Evolutionary conservation across 164 flowering plant species (phyloP).

Genomic region (Stephania yunnanensis): DNA sequence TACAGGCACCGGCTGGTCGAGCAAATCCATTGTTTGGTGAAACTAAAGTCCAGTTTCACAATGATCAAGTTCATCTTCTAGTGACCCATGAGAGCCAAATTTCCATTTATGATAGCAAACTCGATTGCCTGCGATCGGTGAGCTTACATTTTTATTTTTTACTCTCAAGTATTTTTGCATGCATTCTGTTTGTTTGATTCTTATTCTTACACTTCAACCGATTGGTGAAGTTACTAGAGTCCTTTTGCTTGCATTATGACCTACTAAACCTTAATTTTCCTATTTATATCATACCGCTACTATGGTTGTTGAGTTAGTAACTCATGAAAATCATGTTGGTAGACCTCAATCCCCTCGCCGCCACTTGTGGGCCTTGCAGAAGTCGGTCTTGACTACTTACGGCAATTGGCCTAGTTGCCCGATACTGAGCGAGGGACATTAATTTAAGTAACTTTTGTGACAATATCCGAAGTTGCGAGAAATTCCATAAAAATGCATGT

Average conservation of each 20-base stretch:
- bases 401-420: too few relatives aligned
- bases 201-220: neutral
- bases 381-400: too few relatives aligned
- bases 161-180: neutral
- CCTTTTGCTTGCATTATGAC: neutral
- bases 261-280: neutral
- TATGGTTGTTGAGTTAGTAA: too few relatives aligned
- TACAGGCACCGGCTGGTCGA: slow-evolving; percentile 54
- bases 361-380: too few relatives aligned
- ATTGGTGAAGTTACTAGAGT: neutral
- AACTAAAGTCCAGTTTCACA: slow-evolving; percentile 68
- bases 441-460: too few relatives aligned
- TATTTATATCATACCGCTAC: neutral
- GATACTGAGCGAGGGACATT: too few relatives aligned
- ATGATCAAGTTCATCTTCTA: slow-evolving; percentile 55
- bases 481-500: too few relatives aligned
- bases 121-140: slow-evolving; percentile 51
- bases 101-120: slow-evolving; percentile 56
- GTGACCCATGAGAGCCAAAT: slow-evolving; percentile 69
- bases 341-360: too few relatives aligned
- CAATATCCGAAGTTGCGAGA: too few relatives aligned
- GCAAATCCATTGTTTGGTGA: slow-evolving; percentile 45
- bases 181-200: neutral
- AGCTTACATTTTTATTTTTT: slow-evolving; percentile 14
- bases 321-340: too few relatives aligned